These are phyloP conservation scores for Syzygium malaccense DNA, from an alignment of 441 rosid genomes.

Conservation along the genomic window DNA sequence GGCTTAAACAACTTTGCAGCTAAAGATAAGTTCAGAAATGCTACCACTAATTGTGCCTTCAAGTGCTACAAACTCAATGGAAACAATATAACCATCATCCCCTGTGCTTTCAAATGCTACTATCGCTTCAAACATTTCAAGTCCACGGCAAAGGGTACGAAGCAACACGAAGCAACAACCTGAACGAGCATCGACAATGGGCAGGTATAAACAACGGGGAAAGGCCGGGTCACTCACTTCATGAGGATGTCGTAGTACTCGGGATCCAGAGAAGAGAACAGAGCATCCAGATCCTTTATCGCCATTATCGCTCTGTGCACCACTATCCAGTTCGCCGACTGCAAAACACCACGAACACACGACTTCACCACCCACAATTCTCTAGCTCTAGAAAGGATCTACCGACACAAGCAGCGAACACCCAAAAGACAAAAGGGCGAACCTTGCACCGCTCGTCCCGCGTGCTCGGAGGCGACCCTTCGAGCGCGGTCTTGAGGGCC, in stretches of 20 bases:
- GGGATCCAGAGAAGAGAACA: slow-evolving; percentile 66
- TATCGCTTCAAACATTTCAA: background rate
- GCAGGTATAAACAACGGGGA: background rate
- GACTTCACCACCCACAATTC: background rate
- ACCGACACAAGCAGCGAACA: background rate
- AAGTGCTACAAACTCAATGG: background rate
- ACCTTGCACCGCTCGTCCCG: slow-evolving; percentile 95
- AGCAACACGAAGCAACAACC: background rate
- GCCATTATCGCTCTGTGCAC: slow-evolving; percentile 93
- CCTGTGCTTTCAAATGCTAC: background rate
- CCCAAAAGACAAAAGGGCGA: background rate
- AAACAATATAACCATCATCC: background rate
- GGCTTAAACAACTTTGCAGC: background rate
- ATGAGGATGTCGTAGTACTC: slow-evolving; percentile 92
- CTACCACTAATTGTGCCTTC: background rate
- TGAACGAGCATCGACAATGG: background rate
- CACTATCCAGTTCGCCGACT: slow-evolving; percentile 90
- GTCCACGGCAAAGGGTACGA: background rate
- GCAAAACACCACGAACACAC: slow-evolving; percentile 2
- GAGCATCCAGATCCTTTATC: slow-evolving; percentile 78
- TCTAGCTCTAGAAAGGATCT: background rate
- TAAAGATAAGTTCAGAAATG: background rate
- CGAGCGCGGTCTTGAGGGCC: slow-evolving; percentile 89
- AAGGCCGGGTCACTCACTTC: slow-evolving; percentile 47
- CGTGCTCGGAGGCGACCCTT: slow-evolving; percentile 73